Evolutionary conservation across 176 grass and related monocot species (phyloP).

Genomic region (Oryza officinalis): DNA sequence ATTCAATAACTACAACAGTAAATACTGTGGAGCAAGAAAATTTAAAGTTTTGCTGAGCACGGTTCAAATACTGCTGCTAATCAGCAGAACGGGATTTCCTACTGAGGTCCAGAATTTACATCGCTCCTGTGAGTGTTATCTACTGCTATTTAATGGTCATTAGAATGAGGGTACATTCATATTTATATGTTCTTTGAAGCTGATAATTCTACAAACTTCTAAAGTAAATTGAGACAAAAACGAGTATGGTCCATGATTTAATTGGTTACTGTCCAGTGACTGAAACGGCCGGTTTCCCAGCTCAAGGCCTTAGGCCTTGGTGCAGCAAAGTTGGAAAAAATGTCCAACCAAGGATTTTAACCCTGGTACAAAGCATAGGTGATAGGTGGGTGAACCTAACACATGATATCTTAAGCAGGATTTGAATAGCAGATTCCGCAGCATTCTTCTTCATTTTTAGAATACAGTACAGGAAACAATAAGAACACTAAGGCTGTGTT

Average conservation of each 20-base stretch:
- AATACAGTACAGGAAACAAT: not conserved
- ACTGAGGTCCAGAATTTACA: not conserved
- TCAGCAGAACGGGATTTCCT: not conserved
- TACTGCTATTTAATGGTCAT: not conserved
- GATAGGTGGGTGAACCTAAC: not conserved
- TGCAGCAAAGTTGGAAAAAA: not conserved
- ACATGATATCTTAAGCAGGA: not conserved
- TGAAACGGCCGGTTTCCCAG: too few relatives aligned
- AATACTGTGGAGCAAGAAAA: not conserved
- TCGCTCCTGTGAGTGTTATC: not conserved
- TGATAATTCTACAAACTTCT: too few relatives aligned
- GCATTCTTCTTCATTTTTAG: conserved; percentile 3
- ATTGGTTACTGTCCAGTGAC: too few relatives aligned
- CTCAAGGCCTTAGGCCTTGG: too few relatives aligned
- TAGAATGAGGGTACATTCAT: too few relatives aligned
- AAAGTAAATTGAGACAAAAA: not conserved
- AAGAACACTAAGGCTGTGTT: too few relatives aligned
- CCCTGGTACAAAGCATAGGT: not conserved
- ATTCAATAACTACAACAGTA: not conserved
- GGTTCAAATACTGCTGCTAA: not conserved
- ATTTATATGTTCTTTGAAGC: not conserved
- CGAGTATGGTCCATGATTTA: not conserved
- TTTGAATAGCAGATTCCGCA: not conserved
- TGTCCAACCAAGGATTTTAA: not conserved
- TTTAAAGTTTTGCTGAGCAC: not conserved